A percentile compares a stretch with the other conserved stretches of the same genome.
Evolutionary conservation across 345 rosid species (phyloP).

Genomic region (Geranium brycei): DNA sequence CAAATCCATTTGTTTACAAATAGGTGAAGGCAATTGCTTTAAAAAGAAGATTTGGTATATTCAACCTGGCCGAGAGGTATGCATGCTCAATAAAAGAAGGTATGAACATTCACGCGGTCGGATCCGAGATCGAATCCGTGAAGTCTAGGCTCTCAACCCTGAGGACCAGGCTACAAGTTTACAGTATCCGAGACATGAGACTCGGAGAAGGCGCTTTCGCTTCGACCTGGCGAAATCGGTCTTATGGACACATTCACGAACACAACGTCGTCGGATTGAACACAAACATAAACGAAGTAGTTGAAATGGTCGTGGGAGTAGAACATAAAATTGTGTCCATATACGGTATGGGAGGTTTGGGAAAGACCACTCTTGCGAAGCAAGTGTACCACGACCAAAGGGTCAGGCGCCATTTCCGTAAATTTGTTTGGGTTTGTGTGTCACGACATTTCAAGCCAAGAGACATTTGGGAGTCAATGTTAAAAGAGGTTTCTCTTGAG

Average conservation of each 20-base stretch:
- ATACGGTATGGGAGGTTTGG: conserved; percentile 45
- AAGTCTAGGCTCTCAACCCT: conserved; percentile 22
- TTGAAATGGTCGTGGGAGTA: conserved; percentile 7
- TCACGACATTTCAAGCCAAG: conserved; percentile 22
- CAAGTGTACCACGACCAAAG: conserved; percentile 12
- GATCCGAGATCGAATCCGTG: conserved; percentile 15
- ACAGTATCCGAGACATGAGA: conserved; percentile 1
- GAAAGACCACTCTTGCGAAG: conserved; percentile 38
- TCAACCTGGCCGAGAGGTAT: background rate
- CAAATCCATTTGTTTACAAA: too few species aligned
- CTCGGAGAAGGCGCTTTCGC: background rate
- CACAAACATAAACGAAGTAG: conserved; percentile 7
- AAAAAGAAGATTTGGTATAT: too few species aligned
- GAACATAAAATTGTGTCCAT: conserved; percentile 14
- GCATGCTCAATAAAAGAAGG: background rate
- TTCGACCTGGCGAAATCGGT: conserved; percentile 11
- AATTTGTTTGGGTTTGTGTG: conserved; percentile 28
- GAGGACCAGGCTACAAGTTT: conserved; percentile 16
- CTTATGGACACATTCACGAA: conserved; percentile 18
- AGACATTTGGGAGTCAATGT: conserved; percentile 20
- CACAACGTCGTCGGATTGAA: conserved; percentile 23
- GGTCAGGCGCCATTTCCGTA: conserved; percentile 13
- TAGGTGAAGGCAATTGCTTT: too few species aligned
- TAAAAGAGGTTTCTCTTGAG: conserved; percentile 8
- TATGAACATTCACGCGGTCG: conserved; percentile 11